A percentile compares a stretch with the other conserved stretches of the same genome.
Evolutionary conservation across 1,284 basidiomycete species (phyloP).

Genomic region (Ganoderma meredithae): DNA sequence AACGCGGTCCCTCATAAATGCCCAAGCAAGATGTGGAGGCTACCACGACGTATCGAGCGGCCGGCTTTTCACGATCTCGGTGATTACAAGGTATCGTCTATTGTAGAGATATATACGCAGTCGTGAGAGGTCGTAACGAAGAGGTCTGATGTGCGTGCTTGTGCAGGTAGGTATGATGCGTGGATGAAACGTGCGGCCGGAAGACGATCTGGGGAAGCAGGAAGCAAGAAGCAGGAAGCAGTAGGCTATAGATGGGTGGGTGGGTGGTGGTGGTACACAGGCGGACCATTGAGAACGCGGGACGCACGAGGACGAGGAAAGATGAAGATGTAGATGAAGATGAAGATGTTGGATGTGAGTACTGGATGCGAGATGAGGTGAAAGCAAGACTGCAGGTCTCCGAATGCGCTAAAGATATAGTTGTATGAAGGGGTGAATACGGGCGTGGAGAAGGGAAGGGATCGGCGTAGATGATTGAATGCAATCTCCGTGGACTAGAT

Average conservation of each 20-base stretch:
- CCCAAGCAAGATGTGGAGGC: neutral
- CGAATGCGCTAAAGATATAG: constrained; percentile 6
- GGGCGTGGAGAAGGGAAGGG: neutral
- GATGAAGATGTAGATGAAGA: no score
- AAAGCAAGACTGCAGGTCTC: neutral
- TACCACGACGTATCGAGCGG: neutral
- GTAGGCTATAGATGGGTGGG: constrained; percentile 4
- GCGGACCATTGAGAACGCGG: neutral
- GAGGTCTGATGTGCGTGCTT: neutral
- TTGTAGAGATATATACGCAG: neutral
- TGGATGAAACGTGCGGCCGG: neutral
- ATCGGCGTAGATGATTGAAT: neutral
- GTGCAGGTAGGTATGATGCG: neutral
- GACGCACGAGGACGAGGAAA: neutral
- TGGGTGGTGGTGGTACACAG: constrained; percentile 9
- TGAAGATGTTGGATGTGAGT: no score
- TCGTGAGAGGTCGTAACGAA: neutral
- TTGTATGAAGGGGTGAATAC: neutral
- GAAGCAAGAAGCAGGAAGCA: neutral
- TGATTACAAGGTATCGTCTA: constrained; percentile 4
- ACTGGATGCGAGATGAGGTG: constrained; percentile 7
- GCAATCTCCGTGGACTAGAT: neutral
- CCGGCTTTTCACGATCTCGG: neutral
- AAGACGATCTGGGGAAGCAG: neutral
- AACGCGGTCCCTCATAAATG: neutral